phyloP scores from a whole-genome alignment of 1,284 basidiomycete species.

The Ceratobasidium sp. region DNA sequence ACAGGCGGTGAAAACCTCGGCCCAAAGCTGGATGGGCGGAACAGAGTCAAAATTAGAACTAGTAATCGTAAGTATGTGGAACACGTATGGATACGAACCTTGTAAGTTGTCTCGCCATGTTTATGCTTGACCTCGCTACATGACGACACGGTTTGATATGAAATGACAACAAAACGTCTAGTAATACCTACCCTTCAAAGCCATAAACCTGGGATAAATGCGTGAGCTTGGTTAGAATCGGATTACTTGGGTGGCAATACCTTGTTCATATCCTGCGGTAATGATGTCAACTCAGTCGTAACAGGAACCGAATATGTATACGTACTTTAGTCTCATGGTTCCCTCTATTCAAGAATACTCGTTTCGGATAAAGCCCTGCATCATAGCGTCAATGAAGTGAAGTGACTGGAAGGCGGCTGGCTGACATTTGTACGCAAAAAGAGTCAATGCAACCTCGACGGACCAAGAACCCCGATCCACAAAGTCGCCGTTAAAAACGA shows the following conservation, averaged over 20 bases:
- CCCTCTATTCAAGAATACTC: conserved; percentile 92
- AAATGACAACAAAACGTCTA: neutral
- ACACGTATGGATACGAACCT: conserved; percentile 62
- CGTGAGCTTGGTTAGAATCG: neutral
- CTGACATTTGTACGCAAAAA: conserved; percentile 96
- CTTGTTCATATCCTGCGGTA: conserved; percentile 73
- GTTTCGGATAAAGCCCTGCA: conserved; percentile 87
- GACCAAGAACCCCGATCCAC: conserved; percentile 99
- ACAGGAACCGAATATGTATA: neutral
- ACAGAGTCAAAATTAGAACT: conserved; percentile 1
- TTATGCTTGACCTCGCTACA: conserved; percentile 90
- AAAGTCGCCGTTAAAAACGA: conserved; percentile 96
- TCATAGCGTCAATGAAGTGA: conserved; percentile 5
- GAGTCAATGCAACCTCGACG: conserved; percentile 94
- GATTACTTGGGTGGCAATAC: conserved; percentile 47
- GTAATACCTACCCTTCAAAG: conserved; percentile 77
- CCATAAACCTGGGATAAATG: conserved; percentile 78
- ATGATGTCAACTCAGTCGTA: neutral
- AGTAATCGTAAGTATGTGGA: neutral
- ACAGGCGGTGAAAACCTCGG: conserved; percentile 92
- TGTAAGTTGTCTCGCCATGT: conserved; percentile 92
- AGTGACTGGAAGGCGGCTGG: conserved; percentile 48
- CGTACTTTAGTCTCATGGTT: conserved; percentile 91
- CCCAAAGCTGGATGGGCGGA: conserved; percentile 77
- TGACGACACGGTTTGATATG: neutral